These are phyloP conservation scores for Tripidium arundinaceum DNA, from an alignment of 202 grass and related monocot genomes.

Conservation along the genomic window DNA sequence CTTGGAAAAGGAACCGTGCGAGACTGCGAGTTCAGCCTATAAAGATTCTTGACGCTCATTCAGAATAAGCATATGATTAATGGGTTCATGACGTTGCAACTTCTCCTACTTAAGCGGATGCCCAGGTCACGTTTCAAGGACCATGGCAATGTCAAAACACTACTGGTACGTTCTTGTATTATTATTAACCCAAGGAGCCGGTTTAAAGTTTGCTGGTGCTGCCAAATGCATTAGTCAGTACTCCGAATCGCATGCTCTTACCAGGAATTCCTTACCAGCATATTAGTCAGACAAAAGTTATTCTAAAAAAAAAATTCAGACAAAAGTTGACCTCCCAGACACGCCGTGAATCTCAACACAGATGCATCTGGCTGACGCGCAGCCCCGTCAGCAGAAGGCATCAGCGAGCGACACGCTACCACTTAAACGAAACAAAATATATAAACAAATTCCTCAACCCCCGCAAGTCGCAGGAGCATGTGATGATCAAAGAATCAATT, in stretches of 20 bases:
- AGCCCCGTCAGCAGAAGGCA: neutral
- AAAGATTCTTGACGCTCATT: neutral
- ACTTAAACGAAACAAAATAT: neutral
- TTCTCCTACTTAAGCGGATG: neutral
- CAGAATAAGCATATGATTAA: neutral
- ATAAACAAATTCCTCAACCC: neutral
- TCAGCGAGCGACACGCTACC: neutral
- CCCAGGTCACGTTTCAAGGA: neutral
- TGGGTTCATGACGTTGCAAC: neutral
- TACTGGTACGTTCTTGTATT: neutral
- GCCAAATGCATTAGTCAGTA: neutral
- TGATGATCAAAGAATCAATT: slow-evolving; percentile 7
- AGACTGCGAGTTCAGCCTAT: neutral
- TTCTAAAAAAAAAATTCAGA: too few species aligned
- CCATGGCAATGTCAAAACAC: neutral
- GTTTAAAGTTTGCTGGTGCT: neutral
- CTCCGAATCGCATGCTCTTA: neutral
- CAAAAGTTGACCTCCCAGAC: neutral
- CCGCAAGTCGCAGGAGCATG: neutral
- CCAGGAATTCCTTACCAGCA: neutral
- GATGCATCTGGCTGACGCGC: neutral
- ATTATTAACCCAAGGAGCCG: too few species aligned
- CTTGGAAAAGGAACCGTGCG: neutral
- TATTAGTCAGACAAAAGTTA: too few species aligned
- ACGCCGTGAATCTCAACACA: neutral